A percentile compares a stretch with the other conserved stretches of the same genome.
phyloP scores from a whole-genome alignment of 106 monocot genomes.

The Dendrobium officinale region DNA sequence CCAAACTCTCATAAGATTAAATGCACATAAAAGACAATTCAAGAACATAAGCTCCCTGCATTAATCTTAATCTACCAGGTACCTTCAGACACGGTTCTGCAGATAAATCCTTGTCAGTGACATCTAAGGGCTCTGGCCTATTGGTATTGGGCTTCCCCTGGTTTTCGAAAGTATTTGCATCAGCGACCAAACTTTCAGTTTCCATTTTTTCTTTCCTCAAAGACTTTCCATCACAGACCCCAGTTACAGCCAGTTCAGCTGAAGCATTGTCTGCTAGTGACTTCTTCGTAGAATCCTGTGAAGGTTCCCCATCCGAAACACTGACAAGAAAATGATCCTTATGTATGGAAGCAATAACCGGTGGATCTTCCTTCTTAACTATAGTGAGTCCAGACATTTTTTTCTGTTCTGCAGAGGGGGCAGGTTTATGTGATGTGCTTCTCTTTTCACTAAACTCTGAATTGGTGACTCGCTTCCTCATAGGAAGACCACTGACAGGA shows the following conservation, averaged over 20 bases:
- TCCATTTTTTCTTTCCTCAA: conserved; percentile 11
- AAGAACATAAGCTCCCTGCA: background rate
- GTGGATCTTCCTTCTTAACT: background rate
- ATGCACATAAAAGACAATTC: background rate
- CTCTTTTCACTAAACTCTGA: conserved; percentile 22
- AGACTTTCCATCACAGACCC: conserved; percentile 4
- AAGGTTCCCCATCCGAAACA: conserved; percentile 37
- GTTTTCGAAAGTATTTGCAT: conserved; percentile 15
- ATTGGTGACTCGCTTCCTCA: conserved; percentile 23
- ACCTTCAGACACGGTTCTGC: conserved; percentile 34
- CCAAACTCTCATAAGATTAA: background rate
- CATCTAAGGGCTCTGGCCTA: background rate
- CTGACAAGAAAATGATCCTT: conserved; percentile 21
- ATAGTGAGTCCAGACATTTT: background rate
- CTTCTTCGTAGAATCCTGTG: conserved; percentile 22
- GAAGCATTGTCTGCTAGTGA: conserved; percentile 4
- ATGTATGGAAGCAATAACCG: conserved; percentile 14
- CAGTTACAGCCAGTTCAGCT: conserved; percentile 9
- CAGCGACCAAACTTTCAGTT: conserved; percentile 3
- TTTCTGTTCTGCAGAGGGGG: conserved; percentile 2
- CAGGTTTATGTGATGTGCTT: background rate
- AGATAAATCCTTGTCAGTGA: conserved; percentile 10
- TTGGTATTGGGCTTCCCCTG: conserved; percentile 11
- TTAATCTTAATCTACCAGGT: background rate
- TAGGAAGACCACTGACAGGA: conserved; percentile 10